Base-by-base conservation (phyloP, 2,329 filamentous ascomycete species). In the Graphiopsis chlorocephala region DNA sequence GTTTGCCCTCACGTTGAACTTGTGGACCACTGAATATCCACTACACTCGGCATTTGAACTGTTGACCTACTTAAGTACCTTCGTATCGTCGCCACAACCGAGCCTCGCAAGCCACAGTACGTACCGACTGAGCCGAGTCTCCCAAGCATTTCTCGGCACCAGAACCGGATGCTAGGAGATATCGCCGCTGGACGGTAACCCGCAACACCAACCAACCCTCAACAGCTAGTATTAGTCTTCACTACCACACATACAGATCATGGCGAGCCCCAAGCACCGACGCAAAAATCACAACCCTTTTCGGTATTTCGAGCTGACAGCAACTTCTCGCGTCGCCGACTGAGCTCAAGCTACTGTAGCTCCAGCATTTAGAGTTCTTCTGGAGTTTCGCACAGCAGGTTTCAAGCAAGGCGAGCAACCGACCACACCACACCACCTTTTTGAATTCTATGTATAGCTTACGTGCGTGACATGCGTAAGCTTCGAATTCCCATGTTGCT, bases 61-160 rank as follows among this genome's bases (percentile, higher is more conserved):
- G 12, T 38, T 38, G 31, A 23, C 26, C 17, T n/a, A 12, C 26
- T 31, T 17, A 50, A 25, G 47, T 25, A 50, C 23, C 50, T 53
- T 53, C 50, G 50, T 53, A 53, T 53, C 6, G 50, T 31, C 20
- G 50, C 50, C 38, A 45, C 38, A 20, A 45, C 38, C 38, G 38
- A 45, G 38, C 50, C 50, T 31, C 50, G 20, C 38, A n/a, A 45
- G 38, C 50, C 50, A 53, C 50, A 29, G 17, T 56, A 33, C 53
- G 53, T 56, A 56, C 53, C 53, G 53, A 56, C 50, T 31, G 50
- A 53, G 50, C 50, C 50, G 50, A 53, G 50, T 31, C 15, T 56
- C 29, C 55, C 35, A 28, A 45, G 35, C 31, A 58, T 58, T 25
- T 17, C 55, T 58, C 33, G 55, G 55, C 55, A 58, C 33, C 33